phyloP scores from a whole-genome alignment of 2,329 filamentous ascomycete species.

The Penicillium palitans region DNA sequence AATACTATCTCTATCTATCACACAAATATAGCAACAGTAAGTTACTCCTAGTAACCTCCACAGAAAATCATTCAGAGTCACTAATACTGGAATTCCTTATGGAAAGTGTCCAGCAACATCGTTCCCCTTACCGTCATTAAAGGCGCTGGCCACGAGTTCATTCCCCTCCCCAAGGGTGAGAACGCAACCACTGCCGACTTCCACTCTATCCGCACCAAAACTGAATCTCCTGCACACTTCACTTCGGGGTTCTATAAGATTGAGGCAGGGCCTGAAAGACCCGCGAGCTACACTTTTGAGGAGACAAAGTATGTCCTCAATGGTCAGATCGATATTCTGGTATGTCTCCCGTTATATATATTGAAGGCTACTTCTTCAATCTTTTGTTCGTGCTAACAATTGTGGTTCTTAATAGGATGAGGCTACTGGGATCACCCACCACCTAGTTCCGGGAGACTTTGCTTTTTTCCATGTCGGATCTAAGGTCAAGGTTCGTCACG shows the following conservation, averaged over 20 bases:
- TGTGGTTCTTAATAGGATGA: conserved; percentile 13
- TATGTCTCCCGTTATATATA: conserved; percentile 5
- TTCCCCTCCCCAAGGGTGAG: conserved; percentile 24
- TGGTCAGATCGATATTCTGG: conserved; percentile 28
- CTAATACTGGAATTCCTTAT: neutral
- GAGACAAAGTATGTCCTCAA: conserved; percentile 30
- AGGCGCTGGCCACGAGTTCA: conserved; percentile 28
- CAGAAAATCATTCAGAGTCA: neutral
- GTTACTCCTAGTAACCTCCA: neutral
- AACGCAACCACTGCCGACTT: conserved; percentile 30
- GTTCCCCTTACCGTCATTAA: conserved; percentile 28
- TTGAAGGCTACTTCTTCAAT: too few species aligned
- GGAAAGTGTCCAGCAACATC: conserved; percentile 21
- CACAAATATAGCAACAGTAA: conserved; percentile 1
- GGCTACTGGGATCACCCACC: conserved; percentile 20
- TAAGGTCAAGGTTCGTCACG: conserved; percentile 22
- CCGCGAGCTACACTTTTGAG: conserved; percentile 25
- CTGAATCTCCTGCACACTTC: conserved; percentile 22
- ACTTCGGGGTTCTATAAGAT: conserved; percentile 31
- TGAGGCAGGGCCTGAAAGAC: conserved; percentile 24
- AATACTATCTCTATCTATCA: neutral
- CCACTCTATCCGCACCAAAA: conserved; percentile 27
- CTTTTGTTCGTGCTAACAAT: neutral
- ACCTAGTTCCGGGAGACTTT: conserved; percentile 20
- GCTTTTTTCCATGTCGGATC: conserved; percentile 22